Evolutionary conservation across 306 rosid species (phyloP), one percentile per base, ranked within the genome.

Genomic region (Cucumis sativus): DNA sequence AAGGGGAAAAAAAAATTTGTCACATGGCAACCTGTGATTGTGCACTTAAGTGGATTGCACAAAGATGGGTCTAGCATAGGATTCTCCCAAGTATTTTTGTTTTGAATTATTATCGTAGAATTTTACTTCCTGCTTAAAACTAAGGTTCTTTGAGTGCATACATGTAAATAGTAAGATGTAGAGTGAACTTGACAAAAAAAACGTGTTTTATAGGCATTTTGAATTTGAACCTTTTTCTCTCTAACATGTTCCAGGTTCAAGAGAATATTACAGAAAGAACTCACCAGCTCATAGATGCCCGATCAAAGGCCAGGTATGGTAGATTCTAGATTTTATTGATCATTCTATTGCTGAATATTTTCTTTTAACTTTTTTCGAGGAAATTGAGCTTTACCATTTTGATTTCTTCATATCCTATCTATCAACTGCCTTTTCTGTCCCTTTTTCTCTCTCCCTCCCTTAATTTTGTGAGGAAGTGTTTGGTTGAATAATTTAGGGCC

Each of bases 271-370:
- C 88, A 82, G 91, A 86, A 75, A 65, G 81, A 79, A 83, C 92
- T 72, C 84, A 96, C 80, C 93, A 87, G 59, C 98, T 80, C 28
- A 58, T 96, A 83, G 99, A 96, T 85, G 99, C 99, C 59, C 87
- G 99, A 59, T 88, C 97, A 80, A 88, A 92, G 84, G 88, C 97
- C 77, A 92, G 99, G 98, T 96, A 86, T 17, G 79, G 51, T 69
- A 59, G 65, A 37, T 75, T 75, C 47, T 69, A 59, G 65, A 57
- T 75, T 57, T 68, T 20, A 20, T 68, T n/a, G n/a, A 68, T 41
- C 4, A 9, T 17, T 68, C n/a, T n/a, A 68, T 0, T 68, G 74
- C 11, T 68, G 55, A 21, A 41, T 68, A 33, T 35, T 33, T 40
- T 10, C 54, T 6, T 28, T 16, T 10, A 54, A 10, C 25, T 35